Evolutionary conservation across 2,329 filamentous ascomycete species (phyloP), one percentile per base, ranked within the genome.

Genomic region (Penicillium italicum): DNA sequence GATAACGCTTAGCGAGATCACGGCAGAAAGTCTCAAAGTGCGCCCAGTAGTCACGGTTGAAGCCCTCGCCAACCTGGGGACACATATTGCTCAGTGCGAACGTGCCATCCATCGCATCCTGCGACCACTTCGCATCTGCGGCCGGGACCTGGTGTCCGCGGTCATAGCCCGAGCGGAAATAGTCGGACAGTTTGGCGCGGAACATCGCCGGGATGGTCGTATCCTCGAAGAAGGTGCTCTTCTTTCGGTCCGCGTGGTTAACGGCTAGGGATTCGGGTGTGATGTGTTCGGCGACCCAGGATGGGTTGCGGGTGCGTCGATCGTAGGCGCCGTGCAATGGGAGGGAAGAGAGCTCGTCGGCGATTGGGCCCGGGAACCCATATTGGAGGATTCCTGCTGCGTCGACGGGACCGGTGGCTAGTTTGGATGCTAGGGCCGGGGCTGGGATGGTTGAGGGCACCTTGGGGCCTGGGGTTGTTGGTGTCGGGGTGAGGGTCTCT

Each of bases 21-120:
- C 94, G 85, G 77, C 93, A 97, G 70, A 97, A 99, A 70, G 97
- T 93, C 77, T 99, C 94, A 64, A 99, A 92, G 74, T 99, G 94
- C 36, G 94, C 89, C 94, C 94, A 99, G 83, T 99, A 99, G 78
- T 99, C 94, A 49, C 94, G 84, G 78, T 99, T 99, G 82, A 99
- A 99, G 56, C 94, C 94, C 71, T 97, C 91, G 63, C 94, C 94
- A 30, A 99, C 94, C 77, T 99, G 94, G 31, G 94, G 94, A 71
- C 92, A 96, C 92, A 99, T 99, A 78, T 99, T 99, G 71, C 83
- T 88, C 53, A 99, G 82, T 69, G 85, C 87, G 71, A 99, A 99
- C 2, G 94, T 99, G 55, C 90, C 90, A 76, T 99, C 86, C 91
- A 99, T 96, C 61, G 94, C 92, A 34, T 83, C 75, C 76, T 99